A percentile compares a stretch with the other conserved stretches of the same genome.
These are phyloP conservation scores for Schoenoplectus tabernaemontani DNA, from an alignment of 202 grass and related monocot genomes.

Conservation along the genomic window DNA sequence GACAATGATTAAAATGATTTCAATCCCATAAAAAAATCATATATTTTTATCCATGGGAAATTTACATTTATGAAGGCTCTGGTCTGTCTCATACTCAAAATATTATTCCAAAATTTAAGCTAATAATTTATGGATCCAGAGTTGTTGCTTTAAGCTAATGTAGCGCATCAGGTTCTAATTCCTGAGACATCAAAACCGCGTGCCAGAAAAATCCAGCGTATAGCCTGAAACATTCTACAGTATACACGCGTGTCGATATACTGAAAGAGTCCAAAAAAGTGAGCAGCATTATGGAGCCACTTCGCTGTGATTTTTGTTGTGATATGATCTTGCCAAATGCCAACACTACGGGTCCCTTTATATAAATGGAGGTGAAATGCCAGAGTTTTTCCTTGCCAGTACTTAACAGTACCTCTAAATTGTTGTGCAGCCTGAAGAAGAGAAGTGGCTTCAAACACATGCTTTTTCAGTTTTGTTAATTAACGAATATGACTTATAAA, in stretches of 20 bases:
- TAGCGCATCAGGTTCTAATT: background rate
- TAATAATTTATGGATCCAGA: background rate
- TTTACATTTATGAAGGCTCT: too few species aligned
- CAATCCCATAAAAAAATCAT: too few species aligned
- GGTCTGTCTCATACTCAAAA: background rate
- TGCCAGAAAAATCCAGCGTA: background rate
- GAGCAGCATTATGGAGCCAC: too few species aligned
- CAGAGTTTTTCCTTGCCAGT: too few species aligned
- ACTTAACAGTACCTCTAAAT: too few species aligned
- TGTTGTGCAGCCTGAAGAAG: too few species aligned
- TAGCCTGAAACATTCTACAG: background rate
- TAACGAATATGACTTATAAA: too few species aligned
- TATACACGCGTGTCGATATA: background rate
- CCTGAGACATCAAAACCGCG: background rate
- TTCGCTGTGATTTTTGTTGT: background rate
- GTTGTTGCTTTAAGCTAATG: background rate
- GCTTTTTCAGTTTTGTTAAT: too few species aligned
- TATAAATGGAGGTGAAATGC: background rate
- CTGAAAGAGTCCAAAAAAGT: background rate
- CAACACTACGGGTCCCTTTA: background rate
- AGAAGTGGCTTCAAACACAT: background rate
- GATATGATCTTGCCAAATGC: background rate
- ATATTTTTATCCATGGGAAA: too few species aligned
- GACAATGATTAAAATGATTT: too few species aligned
- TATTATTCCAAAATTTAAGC: background rate